Base-by-base conservation (phyloP, 1,284 basidiomycete genomes). In the Moniliophthora roreri region DNA sequence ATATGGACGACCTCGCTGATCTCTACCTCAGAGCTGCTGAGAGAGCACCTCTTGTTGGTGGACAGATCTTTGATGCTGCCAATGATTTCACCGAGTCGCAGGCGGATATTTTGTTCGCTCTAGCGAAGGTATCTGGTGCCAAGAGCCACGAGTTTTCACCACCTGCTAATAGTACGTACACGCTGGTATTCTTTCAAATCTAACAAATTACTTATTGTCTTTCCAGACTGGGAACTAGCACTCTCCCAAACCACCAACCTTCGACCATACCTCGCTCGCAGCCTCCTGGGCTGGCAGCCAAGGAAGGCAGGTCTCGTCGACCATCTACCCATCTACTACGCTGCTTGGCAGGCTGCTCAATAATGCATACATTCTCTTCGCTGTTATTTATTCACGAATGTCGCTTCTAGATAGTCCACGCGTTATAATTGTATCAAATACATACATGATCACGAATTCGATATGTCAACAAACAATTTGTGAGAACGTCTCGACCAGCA, bases 1-100 rank as follows among this genome's bases (percentile, higher is more conserved):
- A 83, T 62, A 62, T 63, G 37, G 80, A 82, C 59, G 81, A 82
- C 62, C 64, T 80, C 23, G 80, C 77, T 7, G 77, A 79, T 48
- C 58, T 79, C 32, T 80, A 75, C 57, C 44, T 79, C 15, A 64
- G 72, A 1, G 71, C 69, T 1, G 72, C 71, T 6, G 80, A 82
- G 65, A 66, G 71, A 60, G 72, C 66, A 7, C 60, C 66, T 4
- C 50, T 76, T 2, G 59, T 73, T 16, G 63, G 67, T 0, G 80
- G 80, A 4, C 60, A 68, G 50, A 71, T 76, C 15, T 76, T 83
- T 63, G 72, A 79, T 50, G 77, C 67, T 2, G 62, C 72, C 36
- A 82, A 81, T 60, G 68, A 72, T 35, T 58, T 66, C 23, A 72
- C 70, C 9, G 79, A 81, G 67, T 70, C 73, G 28, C 63, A 71